Percentiles rank a stretch among this genome's conserved stretches.
phyloP scores from a whole-genome alignment of 2,329 filamentous ascomycete species.

The Microsporum canis region DNA sequence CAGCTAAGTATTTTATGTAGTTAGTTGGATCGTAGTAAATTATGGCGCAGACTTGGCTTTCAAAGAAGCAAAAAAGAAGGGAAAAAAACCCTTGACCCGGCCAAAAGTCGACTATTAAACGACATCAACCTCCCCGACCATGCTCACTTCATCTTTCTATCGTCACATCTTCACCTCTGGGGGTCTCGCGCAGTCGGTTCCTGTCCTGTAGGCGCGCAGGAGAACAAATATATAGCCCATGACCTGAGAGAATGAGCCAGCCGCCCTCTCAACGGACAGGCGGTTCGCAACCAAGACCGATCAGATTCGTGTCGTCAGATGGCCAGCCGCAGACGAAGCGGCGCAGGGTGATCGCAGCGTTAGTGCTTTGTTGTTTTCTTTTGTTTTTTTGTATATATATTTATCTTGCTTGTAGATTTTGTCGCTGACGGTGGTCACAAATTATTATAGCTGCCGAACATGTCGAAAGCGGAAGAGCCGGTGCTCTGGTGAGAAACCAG shows the following conservation, averaged over 20 bases:
- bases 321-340: conserved; percentile 70
- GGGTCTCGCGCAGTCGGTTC: conserved; percentile 27
- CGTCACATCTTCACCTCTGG: conserved; percentile 19
- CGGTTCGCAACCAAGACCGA: conserved; percentile 32
- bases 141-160: background rate
- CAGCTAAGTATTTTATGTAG: background rate
- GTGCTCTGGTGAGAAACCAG: conserved; percentile 61
- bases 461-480: conserved; percentile 66
- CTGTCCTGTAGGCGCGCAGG: conserved; percentile 16
- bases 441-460: conserved; percentile 49
- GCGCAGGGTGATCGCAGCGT: conserved; percentile 68
- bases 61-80: background rate
- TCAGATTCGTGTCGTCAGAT: conserved; percentile 73
- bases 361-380: conserved; percentile 28
- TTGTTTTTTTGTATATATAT: background rate
- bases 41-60: background rate
- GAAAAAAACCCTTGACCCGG: background rate
- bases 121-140: background rate
- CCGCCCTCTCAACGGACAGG: conserved; percentile 17
- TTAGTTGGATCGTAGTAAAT: background rate
- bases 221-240: conserved; percentile 21
- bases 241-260: conserved; percentile 20
- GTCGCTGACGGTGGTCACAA: conserved; percentile 2
- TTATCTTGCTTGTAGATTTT: background rate
- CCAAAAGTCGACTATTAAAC: background rate